Conservation (phyloP, 2,329 filamentous ascomycete species). For the Fusarium guadeloupense region DNA sequence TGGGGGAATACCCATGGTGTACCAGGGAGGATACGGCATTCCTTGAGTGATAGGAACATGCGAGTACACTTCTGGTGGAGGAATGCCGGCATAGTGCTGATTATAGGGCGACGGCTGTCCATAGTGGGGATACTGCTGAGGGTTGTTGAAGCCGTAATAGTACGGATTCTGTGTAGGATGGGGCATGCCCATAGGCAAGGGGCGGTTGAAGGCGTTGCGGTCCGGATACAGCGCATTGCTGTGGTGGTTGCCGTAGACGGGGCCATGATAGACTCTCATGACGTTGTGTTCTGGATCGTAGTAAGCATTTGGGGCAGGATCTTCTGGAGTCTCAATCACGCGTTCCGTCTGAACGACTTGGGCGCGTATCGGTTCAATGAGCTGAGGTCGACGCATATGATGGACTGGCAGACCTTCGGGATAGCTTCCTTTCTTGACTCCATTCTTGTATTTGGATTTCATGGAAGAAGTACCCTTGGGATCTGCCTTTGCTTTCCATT, state of each 20-base stretch:
- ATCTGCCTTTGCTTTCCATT: slow-evolving; percentile 19
- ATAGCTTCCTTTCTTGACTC: slow-evolving; percentile 38
- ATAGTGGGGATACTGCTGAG: slow-evolving; percentile 35
- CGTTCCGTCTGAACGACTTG: slow-evolving; percentile 65
- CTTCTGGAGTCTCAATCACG: slow-evolving; percentile 60
- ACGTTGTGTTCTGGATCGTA: slow-evolving; percentile 62
- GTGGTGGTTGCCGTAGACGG: slow-evolving; percentile 62
- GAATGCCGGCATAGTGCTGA: slow-evolving; percentile 12
- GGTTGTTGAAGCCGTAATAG: slow-evolving; percentile 51
- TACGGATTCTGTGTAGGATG: slow-evolving; percentile 56
- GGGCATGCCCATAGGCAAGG: slow-evolving; percentile 54
- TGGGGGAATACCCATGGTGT: slow-evolving; percentile 32
- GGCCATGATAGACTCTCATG: slow-evolving; percentile 66
- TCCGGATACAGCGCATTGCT: slow-evolving; percentile 57
- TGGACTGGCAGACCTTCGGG: slow-evolving; percentile 44
- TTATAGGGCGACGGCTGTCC: slow-evolving; percentile 26
- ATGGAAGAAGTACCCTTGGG: slow-evolving; percentile 6
- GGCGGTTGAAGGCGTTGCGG: slow-evolving; percentile 44
- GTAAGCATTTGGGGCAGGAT: slow-evolving; percentile 68
- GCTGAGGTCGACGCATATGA: slow-evolving; percentile 52
- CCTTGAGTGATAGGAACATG: slow-evolving; percentile 47
- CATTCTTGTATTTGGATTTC: slow-evolving; percentile 24
- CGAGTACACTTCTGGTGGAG: slow-evolving; percentile 30
- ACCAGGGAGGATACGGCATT: slow-evolving; percentile 39
- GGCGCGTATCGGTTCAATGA: slow-evolving; percentile 58